These are phyloP conservation scores for Naganishia sp. DNA, from an alignment of 1,284 basidiomycete genomes.

Conservation along the genomic window DNA sequence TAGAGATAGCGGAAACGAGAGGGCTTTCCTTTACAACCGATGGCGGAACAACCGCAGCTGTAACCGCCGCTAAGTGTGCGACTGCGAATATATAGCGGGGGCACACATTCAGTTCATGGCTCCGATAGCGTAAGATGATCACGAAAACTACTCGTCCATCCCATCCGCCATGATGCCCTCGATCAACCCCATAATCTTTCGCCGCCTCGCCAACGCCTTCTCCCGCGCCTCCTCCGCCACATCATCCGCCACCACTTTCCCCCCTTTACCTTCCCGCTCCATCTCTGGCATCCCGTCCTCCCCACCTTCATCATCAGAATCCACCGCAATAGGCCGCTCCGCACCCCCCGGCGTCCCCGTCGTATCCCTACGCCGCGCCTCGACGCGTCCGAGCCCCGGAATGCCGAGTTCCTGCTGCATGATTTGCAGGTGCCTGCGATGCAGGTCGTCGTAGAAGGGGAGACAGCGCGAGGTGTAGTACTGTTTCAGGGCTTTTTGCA, in stretches of 20 bases:
- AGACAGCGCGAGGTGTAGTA: constrained; percentile 25
- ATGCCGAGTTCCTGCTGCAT: constrained; percentile 26
- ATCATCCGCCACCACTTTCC: not conserved
- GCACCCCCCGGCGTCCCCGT: not conserved
- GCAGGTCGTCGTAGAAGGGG: constrained; percentile 22
- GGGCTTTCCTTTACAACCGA: no score
- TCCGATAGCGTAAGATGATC: not conserved
- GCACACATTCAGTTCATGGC: not conserved
- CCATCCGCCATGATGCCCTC: constrained; percentile 23
- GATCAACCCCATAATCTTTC: constrained; percentile 24
- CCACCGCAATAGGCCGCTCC: constrained; percentile 8
- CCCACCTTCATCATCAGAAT: constrained; percentile 7
- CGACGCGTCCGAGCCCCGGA: constrained; percentile 12
- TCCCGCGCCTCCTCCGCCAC: constrained; percentile 3
- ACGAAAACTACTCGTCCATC: not conserved
- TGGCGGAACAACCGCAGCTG: no score
- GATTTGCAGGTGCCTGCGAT: constrained; percentile 12
- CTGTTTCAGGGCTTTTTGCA: constrained; percentile 13
- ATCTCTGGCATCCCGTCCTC: not conserved
- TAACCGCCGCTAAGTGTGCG: no score
- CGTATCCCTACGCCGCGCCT: constrained; percentile 4
- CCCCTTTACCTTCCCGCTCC: not conserved
- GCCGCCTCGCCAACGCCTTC: constrained; percentile 15
- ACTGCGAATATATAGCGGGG: no score
- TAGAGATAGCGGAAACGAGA: no score